Base-by-base conservation (phyloP, 192 early-diverging fungal species). In the Geranomyces variabilis region DNA sequence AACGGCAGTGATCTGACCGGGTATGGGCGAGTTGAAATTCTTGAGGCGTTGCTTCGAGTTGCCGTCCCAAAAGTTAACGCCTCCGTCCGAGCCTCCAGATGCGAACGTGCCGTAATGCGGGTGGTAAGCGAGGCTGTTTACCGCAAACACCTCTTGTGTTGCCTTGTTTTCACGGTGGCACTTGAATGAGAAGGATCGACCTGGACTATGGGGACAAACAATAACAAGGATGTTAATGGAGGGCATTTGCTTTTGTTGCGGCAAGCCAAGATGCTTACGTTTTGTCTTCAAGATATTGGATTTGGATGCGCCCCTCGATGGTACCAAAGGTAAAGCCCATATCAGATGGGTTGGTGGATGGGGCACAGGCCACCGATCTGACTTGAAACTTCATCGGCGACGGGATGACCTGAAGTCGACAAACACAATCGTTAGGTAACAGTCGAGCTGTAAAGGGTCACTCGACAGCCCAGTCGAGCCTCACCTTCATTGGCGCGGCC, bases 11-110 rank as follows among this genome's bases (percentile, higher is more conserved):
- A 98, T 90, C 24, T 90, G 88, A 9, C 71, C 82, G 29, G 83
- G 86, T 17, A 90, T 77, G 10, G 36, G 36, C 26, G 88, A 87
- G 34, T 78, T 56, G 75, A 93, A 90, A 19, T 76, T 68, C 81
- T 96, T 96, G 64, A 97, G 85, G 63, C 91, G 88, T 65, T 91
- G 90, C 74, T 90, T 90, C 21, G 93, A 89, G 74, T 93, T 93
- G 79, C 96, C 96, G 80, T 98, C 96, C 96, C 96, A 98, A 75
- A 96, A 95, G 48, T 87, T 80, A 56, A 94, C 89, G 29, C 86
- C 83, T 28, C 95, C 95, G 77, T 98, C 95, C 21, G 91, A 82
- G 30, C 93, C 93, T 2, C 88, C 87, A 15, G 95, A 95, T 21
- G 90, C 86, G 74, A 96, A 95, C 14, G 96, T 97, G 34, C 94